phyloP scores from a whole-genome alignment of 2,329 filamentous ascomycete species.

The Polytolypa hystricis region DNA sequence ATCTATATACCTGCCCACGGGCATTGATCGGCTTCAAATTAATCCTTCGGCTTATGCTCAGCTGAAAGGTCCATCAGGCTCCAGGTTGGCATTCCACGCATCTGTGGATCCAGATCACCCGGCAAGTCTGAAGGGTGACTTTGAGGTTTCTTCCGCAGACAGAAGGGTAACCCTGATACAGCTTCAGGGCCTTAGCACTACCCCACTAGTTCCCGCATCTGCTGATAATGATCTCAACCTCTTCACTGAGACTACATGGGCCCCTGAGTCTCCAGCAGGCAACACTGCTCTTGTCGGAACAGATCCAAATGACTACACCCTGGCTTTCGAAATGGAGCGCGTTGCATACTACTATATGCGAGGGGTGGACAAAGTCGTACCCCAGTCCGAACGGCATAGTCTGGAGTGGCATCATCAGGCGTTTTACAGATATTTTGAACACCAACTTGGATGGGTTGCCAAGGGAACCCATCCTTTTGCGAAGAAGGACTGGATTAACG shows the following conservation, averaged over 20 bases:
- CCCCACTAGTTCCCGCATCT: slow-evolving; percentile 2
- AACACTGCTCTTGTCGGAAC: background rate
- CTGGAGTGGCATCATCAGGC: slow-evolving; percentile 1
- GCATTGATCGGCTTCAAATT: background rate
- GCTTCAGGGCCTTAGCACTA: slow-evolving; percentile 4
- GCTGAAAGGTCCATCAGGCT: background rate
- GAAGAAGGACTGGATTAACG: slow-evolving; percentile 9
- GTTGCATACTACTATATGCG: slow-evolving; percentile 6
- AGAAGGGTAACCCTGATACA: background rate
- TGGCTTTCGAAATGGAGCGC: slow-evolving; percentile 5
- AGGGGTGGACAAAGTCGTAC: background rate
- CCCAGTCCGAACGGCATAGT: background rate
- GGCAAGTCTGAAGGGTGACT: background rate
- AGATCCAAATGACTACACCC: background rate
- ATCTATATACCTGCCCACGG: background rate
- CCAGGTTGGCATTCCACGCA: background rate
- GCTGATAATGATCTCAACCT: slow-evolving; percentile 1
- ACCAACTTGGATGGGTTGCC: background rate
- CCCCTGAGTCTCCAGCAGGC: background rate
- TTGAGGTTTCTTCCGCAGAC: background rate
- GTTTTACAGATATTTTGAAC: slow-evolving; percentile 1
- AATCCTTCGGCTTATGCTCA: too few relatives aligned
- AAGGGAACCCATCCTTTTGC: slow-evolving; percentile 5
- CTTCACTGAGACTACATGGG: background rate
- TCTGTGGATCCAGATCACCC: background rate